Percentiles rank a stretch among this genome's conserved stretches.
phyloP scores from a whole-genome alignment of 768 basidiomycete genomes.

The Psilocybe cyanescens region DNA sequence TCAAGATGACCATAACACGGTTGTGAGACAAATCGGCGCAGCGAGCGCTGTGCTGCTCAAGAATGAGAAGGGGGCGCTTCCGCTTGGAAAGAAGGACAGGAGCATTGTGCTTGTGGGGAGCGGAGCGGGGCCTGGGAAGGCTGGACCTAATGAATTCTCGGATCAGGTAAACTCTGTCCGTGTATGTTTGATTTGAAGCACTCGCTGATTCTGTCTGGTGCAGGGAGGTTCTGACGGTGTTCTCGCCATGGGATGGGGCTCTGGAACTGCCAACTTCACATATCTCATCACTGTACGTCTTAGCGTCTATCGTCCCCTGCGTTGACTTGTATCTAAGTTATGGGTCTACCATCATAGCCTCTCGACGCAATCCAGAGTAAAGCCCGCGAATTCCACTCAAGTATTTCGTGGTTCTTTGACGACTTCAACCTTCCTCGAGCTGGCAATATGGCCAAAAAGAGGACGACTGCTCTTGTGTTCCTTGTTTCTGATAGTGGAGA shows the following conservation, averaged over 20 bases:
- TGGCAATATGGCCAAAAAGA: constrained; percentile 46
- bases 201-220: background rate
- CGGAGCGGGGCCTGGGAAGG: constrained; percentile 61
- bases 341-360: constrained; percentile 44
- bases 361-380: constrained; percentile 80
- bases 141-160: constrained; percentile 72
- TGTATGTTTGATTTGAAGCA: background rate
- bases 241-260: constrained; percentile 94
- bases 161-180: constrained; percentile 44
- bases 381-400: constrained; percentile 68
- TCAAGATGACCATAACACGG: constrained; percentile 64
- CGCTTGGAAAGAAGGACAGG: constrained; percentile 47
- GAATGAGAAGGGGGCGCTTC: constrained; percentile 60
- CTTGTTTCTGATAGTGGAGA: constrained; percentile 87
- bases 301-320: background rate
- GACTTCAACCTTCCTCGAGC: constrained; percentile 66
- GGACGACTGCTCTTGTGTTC: constrained; percentile 79
- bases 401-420: constrained; percentile 68
- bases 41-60: constrained; percentile 79
- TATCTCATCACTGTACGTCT: constrained; percentile 73
- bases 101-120: constrained; percentile 67
- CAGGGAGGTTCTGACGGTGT: constrained; percentile 65
- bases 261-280: constrained; percentile 77
- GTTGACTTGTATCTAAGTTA: background rate
- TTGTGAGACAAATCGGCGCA: constrained; percentile 75